Percentiles rank a stretch among this genome's conserved stretches.
phyloP scores from a whole-genome alignment of 345 rosid species.

The Clausena lansium region DNA sequence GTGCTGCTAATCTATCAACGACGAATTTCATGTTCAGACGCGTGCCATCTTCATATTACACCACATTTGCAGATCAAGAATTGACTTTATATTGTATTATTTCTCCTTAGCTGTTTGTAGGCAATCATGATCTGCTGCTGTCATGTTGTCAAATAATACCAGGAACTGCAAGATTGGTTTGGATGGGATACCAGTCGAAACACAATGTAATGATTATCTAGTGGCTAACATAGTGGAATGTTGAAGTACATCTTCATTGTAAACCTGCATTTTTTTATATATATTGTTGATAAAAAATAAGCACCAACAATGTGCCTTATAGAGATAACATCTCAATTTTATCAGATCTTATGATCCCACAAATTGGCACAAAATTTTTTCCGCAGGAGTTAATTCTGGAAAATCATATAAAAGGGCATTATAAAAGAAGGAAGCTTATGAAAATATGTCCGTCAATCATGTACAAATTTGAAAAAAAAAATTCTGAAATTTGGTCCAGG shows the following conservation, averaged over 20 bases:
- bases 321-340: too few species aligned
- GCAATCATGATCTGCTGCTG: not conserved
- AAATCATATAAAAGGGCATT: not conserved
- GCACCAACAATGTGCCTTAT: too few species aligned
- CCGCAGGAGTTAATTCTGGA: too few species aligned
- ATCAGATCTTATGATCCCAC: too few species aligned
- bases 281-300: too few species aligned
- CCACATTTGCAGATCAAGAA: not conserved
- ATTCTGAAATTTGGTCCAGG: not conserved
- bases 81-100: not conserved
- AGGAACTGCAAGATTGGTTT: not conserved
- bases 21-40: not conserved
- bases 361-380: too few species aligned
- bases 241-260: not conserved
- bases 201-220: not conserved
- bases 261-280: not conserved
- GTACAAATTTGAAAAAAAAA: too few species aligned
- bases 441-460: too few species aligned
- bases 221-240: not conserved
- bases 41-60: not conserved
- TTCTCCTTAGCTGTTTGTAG: not conserved
- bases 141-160: not conserved
- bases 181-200: not conserved
- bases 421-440: not conserved
- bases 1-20: slow-evolving; percentile 2